Conservation (phyloP, 768 basidiomycete species). For the Thelephora aurantiotincta region DNA sequence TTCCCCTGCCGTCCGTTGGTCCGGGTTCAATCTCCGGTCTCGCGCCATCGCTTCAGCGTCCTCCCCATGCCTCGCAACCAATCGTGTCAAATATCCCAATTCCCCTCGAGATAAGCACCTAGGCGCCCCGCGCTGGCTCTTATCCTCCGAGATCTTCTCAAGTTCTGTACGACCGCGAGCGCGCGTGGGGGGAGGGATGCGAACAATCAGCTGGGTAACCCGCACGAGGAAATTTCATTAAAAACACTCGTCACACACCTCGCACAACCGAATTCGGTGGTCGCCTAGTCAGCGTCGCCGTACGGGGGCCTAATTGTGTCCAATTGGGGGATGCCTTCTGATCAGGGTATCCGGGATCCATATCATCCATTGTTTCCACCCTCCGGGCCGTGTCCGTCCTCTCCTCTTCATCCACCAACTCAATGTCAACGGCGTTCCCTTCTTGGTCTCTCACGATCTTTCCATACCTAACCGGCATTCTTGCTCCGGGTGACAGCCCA, state of each 20-base stretch:
- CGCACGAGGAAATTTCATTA: slow-evolving; percentile 2
- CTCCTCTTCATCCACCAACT: slow-evolving; percentile 44
- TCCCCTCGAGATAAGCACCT: slow-evolving; percentile 61
- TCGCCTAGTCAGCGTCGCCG: slow-evolving; percentile 8
- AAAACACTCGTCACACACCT: slow-evolving; percentile 21
- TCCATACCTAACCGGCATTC: slow-evolving; percentile 54
- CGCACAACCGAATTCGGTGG: slow-evolving; percentile 17
- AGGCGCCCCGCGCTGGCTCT: slow-evolving; percentile 5
- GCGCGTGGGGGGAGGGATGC: slow-evolving; percentile 5
- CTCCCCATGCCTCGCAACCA: slow-evolving; percentile 56
- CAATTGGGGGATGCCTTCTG: slow-evolving; percentile 10
- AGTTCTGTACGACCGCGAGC: slow-evolving; percentile 32
- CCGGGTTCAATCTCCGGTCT: slow-evolving; percentile 67
- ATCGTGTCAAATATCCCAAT: slow-evolving; percentile 42
- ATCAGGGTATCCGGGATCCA: slow-evolving; percentile 14
- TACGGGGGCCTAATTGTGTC: slow-evolving; percentile 14
- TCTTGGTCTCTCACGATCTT: slow-evolving; percentile 68
- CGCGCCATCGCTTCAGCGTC: slow-evolving; percentile 66
- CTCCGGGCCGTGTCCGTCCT: no score
- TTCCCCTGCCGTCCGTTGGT: slow-evolving; percentile 77
- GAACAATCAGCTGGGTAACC: slow-evolving; percentile 1
- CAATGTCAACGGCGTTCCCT: slow-evolving; percentile 62
- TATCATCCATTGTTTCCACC: slow-evolving; percentile 21
- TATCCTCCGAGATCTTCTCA: slow-evolving; percentile 38
- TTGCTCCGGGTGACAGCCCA: neutral